Evolutionary conservation across 73 alveolate genomes (phyloP).

Genomic region (Paramecium biaurelia): DNA sequence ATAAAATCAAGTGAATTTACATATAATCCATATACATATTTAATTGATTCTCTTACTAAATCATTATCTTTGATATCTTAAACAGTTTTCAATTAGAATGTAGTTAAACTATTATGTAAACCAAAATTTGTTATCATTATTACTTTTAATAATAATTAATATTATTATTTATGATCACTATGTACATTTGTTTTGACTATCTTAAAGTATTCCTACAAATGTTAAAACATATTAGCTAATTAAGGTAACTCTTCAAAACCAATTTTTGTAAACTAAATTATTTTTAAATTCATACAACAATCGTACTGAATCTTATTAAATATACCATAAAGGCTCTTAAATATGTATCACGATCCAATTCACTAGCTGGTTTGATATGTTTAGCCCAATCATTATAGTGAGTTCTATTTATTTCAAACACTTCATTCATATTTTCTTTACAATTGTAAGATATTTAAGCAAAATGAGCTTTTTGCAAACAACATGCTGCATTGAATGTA

Average conservation of each 20-base stretch:
- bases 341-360: constrained; percentile 10
- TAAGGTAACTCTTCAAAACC: constrained; percentile 55
- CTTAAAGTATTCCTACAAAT: constrained; percentile 16
- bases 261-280: constrained; percentile 36
- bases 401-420: constrained; percentile 50
- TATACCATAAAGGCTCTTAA: constrained; percentile 48
- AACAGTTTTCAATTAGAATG: background rate
- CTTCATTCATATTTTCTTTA: constrained; percentile 56
- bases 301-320: constrained; percentile 39
- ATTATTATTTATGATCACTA: constrained; percentile 18
- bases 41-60: constrained; percentile 57
- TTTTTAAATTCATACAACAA: background rate
- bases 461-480: constrained; percentile 4
- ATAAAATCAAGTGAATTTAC: constrained; percentile 24
- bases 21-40: constrained; percentile 56
- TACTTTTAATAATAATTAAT: background rate
- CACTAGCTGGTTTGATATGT: constrained; percentile 3
- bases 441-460: background rate
- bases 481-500: constrained; percentile 54
- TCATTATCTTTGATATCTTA: constrained; percentile 47
- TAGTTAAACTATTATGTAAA: background rate
- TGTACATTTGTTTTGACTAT: constrained; percentile 36
- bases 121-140: constrained; percentile 50
- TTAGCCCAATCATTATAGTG: constrained; percentile 33
- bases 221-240: constrained; percentile 33